Base-by-base conservation (phyloP, 2,329 filamentous ascomycete genomes). In the Aspergillus melleus region DNA sequence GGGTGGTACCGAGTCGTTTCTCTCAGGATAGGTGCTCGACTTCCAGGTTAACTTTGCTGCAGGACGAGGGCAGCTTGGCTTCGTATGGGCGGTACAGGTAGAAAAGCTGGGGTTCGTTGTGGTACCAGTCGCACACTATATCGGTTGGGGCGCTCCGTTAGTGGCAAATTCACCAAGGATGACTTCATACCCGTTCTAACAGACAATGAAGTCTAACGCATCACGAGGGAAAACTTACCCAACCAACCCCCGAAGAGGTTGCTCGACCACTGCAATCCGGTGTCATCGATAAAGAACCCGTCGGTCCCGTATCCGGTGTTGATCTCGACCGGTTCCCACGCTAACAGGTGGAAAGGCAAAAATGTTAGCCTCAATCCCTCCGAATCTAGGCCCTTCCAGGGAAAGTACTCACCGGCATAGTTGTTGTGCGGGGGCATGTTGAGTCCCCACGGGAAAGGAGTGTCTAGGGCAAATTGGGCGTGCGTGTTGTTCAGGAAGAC, bases 91-190 rank as follows among this genome's bases (percentile, higher is more conserved):
- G 42, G 57, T 72, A 65, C 8, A 74, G 53, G 62, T 72, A 77
- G 69, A 78, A 78, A 9, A 78, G 69, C 61, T 78, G 76, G 26
- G 76, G 75, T 20, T 66, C 68, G 42, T 71, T 72, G 65, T 78
- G 76, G 61, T 64, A 72, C 76, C 76, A 78, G 54, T 77, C 72
- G 61, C 76, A 78, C 8, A 75, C 76, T 78, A 57, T 46, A 29
- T 30, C 30, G 46, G 30, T 16, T 36, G 2, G 14, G 11, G 44
- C 29, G 20, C 8, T 29, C n/a, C 10, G 57, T 55, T 46, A 55
- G 57, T 59, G 52, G 57, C 57, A 36, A 58, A 14, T n/a, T 42
- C 36, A 16, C 36, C 24, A 24, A 5, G 6, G 36, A 42, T 16
- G 36, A 16, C 16, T 42, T 14, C 36, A 16, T n/a, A 1, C 4